Evolutionary conservation across 2,329 filamentous ascomycete genomes (phyloP).

Genomic region (Ceratocystis papillata): DNA sequence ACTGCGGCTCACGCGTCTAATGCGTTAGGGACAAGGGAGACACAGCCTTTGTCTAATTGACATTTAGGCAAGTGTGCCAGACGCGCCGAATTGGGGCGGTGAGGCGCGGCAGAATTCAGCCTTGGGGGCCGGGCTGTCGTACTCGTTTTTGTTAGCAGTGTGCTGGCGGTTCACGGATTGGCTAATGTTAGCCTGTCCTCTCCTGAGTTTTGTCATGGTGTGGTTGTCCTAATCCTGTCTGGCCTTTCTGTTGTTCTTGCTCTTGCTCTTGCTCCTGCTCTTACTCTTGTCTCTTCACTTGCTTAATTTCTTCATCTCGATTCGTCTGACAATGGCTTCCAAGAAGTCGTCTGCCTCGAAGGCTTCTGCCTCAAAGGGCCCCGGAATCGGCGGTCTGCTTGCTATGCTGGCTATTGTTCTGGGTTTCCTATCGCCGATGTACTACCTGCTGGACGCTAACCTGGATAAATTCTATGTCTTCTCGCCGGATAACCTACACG

Average conservation of each 20-base stretch:
- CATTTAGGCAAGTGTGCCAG: neutral
- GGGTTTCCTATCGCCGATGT: constrained; percentile 43
- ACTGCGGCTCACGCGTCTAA: neutral
- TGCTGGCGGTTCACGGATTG: neutral
- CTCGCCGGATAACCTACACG: constrained; percentile 54
- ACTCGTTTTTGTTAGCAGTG: neutral
- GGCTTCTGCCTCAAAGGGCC: constrained; percentile 21
- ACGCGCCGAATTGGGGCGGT: constrained; percentile 18
- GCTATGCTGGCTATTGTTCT: constrained; percentile 44
- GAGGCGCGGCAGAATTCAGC: constrained; percentile 24
- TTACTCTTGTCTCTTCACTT: constrained; percentile 11
- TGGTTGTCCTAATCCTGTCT: neutral
- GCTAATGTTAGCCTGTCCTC: neutral
- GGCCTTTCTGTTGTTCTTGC: neutral
- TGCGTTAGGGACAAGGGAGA: neutral
- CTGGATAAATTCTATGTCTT: constrained; percentile 65
- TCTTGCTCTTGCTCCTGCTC: constrained; percentile 1
- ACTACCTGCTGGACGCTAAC: constrained; percentile 48
- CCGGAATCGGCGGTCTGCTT: constrained; percentile 34
- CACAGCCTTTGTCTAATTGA: neutral
- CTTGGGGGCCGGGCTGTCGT: constrained; percentile 16
- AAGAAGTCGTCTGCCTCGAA: constrained; percentile 15
- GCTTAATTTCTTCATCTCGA: neutral
- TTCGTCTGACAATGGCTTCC: constrained; percentile 14
- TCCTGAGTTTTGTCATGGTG: neutral